Percentiles rank a stretch among this genome's conserved stretches.
phyloP scores from a whole-genome alignment of 257 asterid species.

The Buddleja alternifolia region DNA sequence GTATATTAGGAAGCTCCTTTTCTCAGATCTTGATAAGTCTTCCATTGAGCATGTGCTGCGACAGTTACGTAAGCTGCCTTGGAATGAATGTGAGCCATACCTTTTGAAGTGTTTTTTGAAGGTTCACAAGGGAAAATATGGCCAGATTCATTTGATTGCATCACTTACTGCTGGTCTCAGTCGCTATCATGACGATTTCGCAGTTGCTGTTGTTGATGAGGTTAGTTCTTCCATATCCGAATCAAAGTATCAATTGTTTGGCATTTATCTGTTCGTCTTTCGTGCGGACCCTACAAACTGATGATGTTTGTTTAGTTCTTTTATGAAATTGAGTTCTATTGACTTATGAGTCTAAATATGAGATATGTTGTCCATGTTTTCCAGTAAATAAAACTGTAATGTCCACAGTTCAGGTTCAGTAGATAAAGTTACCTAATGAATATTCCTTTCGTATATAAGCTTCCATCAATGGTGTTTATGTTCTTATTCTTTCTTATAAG shows the following conservation, averaged over 20 bases:
- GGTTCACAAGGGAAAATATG: slow-evolving; percentile 97
- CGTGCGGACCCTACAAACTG: not conserved
- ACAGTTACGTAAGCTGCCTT: slow-evolving; percentile 93
- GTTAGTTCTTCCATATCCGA: slow-evolving; percentile 45
- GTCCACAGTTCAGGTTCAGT: not conserved
- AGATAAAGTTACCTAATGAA: not conserved
- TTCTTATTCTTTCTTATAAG: slow-evolving; percentile 3
- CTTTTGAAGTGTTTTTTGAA: slow-evolving; percentile 94
- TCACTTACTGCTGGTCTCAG: slow-evolving; percentile 95
- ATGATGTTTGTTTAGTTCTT: slow-evolving; percentile 1
- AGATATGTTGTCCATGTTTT: not conserved
- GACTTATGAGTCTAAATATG: slow-evolving; percentile 18
- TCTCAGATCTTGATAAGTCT: slow-evolving; percentile 94
- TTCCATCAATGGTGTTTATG: slow-evolving; percentile 6
- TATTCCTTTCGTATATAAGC: not conserved
- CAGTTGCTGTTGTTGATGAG: slow-evolving; percentile 97
- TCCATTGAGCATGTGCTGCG: slow-evolving; percentile 92
- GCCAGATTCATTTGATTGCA: slow-evolving; percentile 98
- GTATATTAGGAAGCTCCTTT: slow-evolving; percentile 94
- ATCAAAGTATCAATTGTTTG: slow-evolving; percentile 1
- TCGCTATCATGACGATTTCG: slow-evolving; percentile 92
- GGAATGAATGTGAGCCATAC: slow-evolving; percentile 89
- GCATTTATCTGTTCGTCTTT: slow-evolving; percentile 3
- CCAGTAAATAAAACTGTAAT: too few relatives aligned
- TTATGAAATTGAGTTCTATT: not conserved